A percentile compares a stretch with the other conserved stretches of the same genome.
These are phyloP conservation scores for Penicillium sp. DNA, from an alignment of 2,329 filamentous ascomycete species.

Conservation along the genomic window DNA sequence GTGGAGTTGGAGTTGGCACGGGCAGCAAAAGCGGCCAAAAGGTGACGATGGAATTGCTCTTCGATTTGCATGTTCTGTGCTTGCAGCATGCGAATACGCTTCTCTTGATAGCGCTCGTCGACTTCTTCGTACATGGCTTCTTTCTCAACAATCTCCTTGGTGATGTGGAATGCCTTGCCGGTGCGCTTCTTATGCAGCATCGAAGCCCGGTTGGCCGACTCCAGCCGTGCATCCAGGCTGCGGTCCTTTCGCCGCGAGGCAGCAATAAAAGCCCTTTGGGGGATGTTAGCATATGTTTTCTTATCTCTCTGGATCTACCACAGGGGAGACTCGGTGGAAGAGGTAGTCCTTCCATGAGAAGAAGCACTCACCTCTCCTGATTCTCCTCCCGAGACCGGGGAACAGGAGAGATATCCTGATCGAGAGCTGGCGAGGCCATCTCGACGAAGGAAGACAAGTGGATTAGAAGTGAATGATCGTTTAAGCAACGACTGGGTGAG, in stretches of 20 bases:
- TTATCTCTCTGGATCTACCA: neutral
- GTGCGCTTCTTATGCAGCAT: conserved; percentile 87
- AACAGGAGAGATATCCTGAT: conserved; percentile 36
- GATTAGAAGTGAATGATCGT: conserved; percentile 1
- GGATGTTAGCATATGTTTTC: conserved; percentile 7
- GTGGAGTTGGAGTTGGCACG: conserved; percentile 20
- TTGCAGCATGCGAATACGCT: conserved; percentile 42
- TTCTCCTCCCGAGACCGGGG: conserved; percentile 48
- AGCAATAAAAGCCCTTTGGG: conserved; percentile 78
- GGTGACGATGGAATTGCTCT: conserved; percentile 39
- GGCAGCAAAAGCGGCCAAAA: conserved; percentile 38
- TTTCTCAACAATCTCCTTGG: conserved; percentile 80
- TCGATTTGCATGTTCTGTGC: conserved; percentile 42
- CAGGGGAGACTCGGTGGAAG: neutral
- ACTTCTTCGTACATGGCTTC: conserved; percentile 98
- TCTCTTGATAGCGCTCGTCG: conserved; percentile 67
- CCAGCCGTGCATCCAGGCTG: conserved; percentile 81
- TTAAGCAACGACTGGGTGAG: neutral
- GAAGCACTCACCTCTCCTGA: conserved; percentile 44
- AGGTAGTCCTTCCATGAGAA: neutral
- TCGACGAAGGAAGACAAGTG: conserved; percentile 1
- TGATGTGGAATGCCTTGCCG: conserved; percentile 77
- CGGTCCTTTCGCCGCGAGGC: conserved; percentile 85
- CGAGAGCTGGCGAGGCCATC: conserved; percentile 32
- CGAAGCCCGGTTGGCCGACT: conserved; percentile 86